Evolutionary conservation across 495 filamentous ascomycete species (phyloP).

Genomic region (Bacidia gigantensis): DNA sequence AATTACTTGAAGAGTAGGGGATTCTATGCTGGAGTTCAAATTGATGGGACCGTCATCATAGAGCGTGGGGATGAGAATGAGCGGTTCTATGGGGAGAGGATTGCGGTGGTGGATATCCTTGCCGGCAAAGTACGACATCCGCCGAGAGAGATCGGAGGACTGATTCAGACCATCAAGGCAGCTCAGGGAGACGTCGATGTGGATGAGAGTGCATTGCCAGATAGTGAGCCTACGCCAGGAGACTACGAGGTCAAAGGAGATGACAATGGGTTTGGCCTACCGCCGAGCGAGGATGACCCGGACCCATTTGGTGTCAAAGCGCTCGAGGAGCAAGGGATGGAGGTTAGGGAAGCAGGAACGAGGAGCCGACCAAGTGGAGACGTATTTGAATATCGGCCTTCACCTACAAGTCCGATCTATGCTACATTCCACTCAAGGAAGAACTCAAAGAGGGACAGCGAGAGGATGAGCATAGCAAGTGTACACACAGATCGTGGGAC

Average conservation of each 20-base stretch:
- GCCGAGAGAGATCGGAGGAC: constrained; percentile 46
- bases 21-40: constrained; percentile 65
- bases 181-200: constrained; percentile 69
- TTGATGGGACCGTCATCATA: constrained; percentile 73
- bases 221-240: constrained; percentile 53
- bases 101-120: constrained; percentile 68
- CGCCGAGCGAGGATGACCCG: constrained; percentile 57
- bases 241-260: constrained; percentile 48
- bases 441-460: constrained; percentile 41
- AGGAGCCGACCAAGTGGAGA: constrained; percentile 51
- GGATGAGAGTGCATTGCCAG: constrained; percentile 40
- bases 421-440: constrained; percentile 45
- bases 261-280: constrained; percentile 53
- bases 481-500: constrained; percentile 37
- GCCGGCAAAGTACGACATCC: constrained; percentile 61
- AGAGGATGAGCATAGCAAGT: constrained; percentile 24
- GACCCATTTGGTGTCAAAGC: constrained; percentile 84
- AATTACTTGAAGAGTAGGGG: constrained; percentile 83
- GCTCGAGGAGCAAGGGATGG: constrained; percentile 67
- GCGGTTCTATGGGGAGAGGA: constrained; percentile 61
- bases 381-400: constrained; percentile 68
- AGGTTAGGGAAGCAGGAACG: constrained; percentile 75
- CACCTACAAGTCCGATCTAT: constrained; percentile 63
- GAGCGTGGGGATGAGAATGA: constrained; percentile 85
- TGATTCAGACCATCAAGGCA: constrained; percentile 70